Percentiles rank a stretch among this genome's conserved stretches.
Conservation (phyloP, 2,329 filamentous ascomycete genomes). For the Chalaropsis ovoidea region DNA sequence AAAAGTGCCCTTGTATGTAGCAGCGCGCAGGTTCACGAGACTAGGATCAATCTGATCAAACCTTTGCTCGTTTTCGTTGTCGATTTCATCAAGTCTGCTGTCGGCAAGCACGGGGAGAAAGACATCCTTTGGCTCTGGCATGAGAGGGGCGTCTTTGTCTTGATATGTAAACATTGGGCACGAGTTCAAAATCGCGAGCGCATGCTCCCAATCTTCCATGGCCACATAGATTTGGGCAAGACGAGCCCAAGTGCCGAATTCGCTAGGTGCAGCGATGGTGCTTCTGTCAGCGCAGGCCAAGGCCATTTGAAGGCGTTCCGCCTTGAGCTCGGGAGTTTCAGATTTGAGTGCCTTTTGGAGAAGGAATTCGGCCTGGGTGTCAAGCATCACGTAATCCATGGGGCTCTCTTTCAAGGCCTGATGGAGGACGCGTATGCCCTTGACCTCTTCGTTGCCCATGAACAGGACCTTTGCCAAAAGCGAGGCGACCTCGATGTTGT, state of each 20-base stretch:
- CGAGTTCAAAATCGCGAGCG: conserved; percentile 88
- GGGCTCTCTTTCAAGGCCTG: conserved; percentile 81
- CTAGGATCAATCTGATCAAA: conserved; percentile 85
- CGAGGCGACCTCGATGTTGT: conserved; percentile 89
- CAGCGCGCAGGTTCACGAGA: conserved; percentile 72
- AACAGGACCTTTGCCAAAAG: conserved; percentile 83
- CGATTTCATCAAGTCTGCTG: conserved; percentile 88
- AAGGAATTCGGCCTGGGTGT: conserved; percentile 86
- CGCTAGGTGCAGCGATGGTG: conserved; percentile 88
- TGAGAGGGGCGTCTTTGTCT: conserved; percentile 88
- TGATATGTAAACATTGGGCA: conserved; percentile 99
- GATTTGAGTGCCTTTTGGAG: conserved; percentile 64
- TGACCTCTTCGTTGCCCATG: conserved; percentile 94
- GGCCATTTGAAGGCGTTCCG: conserved; percentile 69
- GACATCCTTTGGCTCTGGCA: conserved; percentile 86
- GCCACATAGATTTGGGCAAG: conserved; percentile 88
- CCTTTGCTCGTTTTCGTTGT: conserved; percentile 74
- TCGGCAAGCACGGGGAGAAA: conserved; percentile 79
- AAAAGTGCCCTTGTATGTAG: conserved; percentile 89
- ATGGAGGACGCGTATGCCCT: conserved; percentile 78
- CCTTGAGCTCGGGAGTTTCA: conserved; percentile 44
- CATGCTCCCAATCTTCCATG: conserved; percentile 93
- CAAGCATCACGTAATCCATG: conserved; percentile 95
- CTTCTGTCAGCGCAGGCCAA: conserved; percentile 88
- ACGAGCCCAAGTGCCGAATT: conserved; percentile 94